Evolutionary conservation across 805 yeast species (phyloP), one percentile per base, ranked within the genome.

Genomic region (Zygotorulaspora florentina): DNA sequence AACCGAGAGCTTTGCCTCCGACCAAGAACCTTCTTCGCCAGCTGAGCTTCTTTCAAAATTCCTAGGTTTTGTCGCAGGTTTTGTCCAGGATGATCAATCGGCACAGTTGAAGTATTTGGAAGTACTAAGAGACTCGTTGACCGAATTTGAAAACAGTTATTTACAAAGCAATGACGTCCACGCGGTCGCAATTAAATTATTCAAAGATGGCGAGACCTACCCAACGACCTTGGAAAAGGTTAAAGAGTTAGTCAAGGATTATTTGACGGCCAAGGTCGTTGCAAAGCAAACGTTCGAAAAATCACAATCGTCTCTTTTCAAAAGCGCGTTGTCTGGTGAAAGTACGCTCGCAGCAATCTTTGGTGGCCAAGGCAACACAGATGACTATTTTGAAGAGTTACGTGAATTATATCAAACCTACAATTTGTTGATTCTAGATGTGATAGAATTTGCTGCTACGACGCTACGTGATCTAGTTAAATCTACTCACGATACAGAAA

Each of bases 351-450:
- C 77, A 49, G 96, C 97, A 53, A 81, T 93, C 56, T 93, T 91
- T 61, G 99, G 99, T 66, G 99, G 99, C 62, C 99, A 93, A 74
- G 99, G 99, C 70, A 91, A 88, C 73, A 83, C 95, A 43, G 98
- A 93, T 65, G 97, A 93, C 66, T 93, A 88, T 74, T 93, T 93
- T 59, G 96, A 90, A 66, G 99, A 93, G 74, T 79, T 93, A 65
- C 82, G 96, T 66, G 95, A 88, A 54, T 67, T 90, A 48, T 84
- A 86, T 73, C 72, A 79, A 53, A 76, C 82, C 48, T 93, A 93
- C 74, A 76, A 82, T 54, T 86, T 87, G 23, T 73, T 91, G 52
- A 72, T 89, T 45, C 68, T 76, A 18, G 91, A 85, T 58, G 80
- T 91, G 57, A 76, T 93, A 57, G 69, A 73, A 51, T 75, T 80